These are phyloP conservation scores for Fagus sylvatica DNA, from an alignment of 306 rosid species.

Conservation along the genomic window DNA sequence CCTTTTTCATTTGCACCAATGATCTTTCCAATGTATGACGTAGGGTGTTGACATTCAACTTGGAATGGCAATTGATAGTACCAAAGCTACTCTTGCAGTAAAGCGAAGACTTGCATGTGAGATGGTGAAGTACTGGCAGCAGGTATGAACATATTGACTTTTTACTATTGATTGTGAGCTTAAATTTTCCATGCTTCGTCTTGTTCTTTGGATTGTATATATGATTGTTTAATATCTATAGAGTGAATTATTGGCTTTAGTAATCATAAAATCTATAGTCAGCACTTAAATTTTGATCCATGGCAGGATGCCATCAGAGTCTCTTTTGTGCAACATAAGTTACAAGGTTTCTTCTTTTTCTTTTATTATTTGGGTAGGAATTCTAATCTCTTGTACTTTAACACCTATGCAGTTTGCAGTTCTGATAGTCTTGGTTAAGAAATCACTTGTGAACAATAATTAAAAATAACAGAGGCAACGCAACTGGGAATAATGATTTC, in stretches of 20 bases:
- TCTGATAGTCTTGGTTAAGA: not conserved
- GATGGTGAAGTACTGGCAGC: constrained; percentile 99
- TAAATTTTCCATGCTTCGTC: not conserved
- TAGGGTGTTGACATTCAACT: constrained; percentile 96
- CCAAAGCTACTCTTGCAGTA: constrained; percentile 98
- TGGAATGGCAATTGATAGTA: constrained; percentile 95
- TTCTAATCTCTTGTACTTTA: not conserved
- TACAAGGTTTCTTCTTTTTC: constrained; percentile 1
- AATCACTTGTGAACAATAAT: not conserved
- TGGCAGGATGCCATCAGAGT: constrained; percentile 7
- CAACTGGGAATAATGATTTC: not conserved
- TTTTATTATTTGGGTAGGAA: not conserved
- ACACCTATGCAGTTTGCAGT: not conserved
- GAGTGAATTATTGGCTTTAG: not conserved
- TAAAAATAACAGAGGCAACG: not conserved
- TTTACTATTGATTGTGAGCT: not conserved
- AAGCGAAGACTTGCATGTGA: constrained; percentile 99
- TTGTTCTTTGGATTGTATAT: not conserved
- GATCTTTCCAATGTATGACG: constrained; percentile 14
- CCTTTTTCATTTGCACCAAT: not conserved
- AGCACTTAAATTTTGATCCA: not conserved
- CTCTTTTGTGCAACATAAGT: constrained; percentile 1
- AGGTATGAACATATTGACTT: constrained; percentile 47
- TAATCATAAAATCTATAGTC: not conserved
- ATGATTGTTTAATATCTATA: not conserved